Percentiles rank a stretch among this genome's conserved stretches.
phyloP scores from a whole-genome alignment of 495 filamentous ascomycete genomes.

The Podospora conica region DNA sequence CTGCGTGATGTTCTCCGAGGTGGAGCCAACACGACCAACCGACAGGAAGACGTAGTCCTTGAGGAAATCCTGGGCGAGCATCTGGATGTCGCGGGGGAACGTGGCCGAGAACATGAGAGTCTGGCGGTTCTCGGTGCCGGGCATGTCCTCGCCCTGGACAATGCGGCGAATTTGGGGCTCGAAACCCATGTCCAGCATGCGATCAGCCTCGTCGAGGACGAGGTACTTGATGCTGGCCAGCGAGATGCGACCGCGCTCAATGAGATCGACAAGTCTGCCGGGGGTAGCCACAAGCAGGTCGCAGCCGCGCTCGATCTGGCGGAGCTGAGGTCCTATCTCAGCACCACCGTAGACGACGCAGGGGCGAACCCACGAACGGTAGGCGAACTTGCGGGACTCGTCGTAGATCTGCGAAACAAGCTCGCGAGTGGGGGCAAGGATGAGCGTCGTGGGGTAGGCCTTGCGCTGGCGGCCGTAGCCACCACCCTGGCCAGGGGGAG shows the following conservation, averaged over 20 bases:
- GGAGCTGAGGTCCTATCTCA: conserved; percentile 93
- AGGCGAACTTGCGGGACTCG: conserved; percentile 94
- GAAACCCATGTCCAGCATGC: conserved; percentile 99
- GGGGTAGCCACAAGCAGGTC: conserved; percentile 96
- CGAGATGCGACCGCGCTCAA: conserved; percentile 97
- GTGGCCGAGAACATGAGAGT: conserved; percentile 99
- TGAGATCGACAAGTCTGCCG: conserved; percentile 92
- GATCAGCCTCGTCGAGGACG: conserved; percentile 98
- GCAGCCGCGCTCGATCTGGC: conserved; percentile 94
- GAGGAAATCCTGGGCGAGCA: conserved; percentile 95
- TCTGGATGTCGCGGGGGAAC: conserved; percentile 97
- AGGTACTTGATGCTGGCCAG: conserved; percentile 96
- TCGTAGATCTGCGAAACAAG: conserved; percentile 98
- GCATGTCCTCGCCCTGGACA: conserved; percentile 98
- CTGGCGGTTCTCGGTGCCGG: conserved; percentile 73
- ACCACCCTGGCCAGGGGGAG: conserved; percentile 54
- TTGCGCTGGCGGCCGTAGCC: conserved; percentile 83
- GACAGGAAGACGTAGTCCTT: conserved; percentile 98
- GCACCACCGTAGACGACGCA: conserved; percentile 99
- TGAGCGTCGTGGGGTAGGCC: conserved; percentile 91
- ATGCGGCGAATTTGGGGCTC: conserved; percentile 98
- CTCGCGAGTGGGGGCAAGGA: conserved; percentile 94
- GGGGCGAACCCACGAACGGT: conserved; percentile 96
- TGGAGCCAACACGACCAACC: conserved; percentile 98
- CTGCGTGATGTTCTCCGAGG: conserved; percentile 98